Conservation (phyloP, 352 stramenopile genomes). For the Thraustotheca clavata region DNA sequence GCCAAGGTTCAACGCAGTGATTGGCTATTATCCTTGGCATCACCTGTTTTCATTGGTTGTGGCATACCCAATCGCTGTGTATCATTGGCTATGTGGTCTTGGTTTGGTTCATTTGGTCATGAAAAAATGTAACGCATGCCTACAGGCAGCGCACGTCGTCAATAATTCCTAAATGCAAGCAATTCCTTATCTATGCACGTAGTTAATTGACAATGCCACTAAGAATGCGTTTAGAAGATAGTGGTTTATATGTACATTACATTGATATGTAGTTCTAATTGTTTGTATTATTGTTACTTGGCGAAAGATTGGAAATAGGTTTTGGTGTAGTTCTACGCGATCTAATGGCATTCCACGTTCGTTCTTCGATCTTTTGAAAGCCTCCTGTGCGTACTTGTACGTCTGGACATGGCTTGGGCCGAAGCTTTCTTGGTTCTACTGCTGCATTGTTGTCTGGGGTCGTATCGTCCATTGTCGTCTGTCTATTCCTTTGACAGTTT, state of each 20-base stretch:
- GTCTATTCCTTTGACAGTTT: too few relatives aligned
- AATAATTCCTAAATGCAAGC: background rate
- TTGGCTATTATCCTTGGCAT: too few relatives aligned
- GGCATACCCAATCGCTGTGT: too few relatives aligned
- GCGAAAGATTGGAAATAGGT: too few relatives aligned
- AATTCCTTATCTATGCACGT: background rate
- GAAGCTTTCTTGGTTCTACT: background rate
- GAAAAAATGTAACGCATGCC: too few relatives aligned
- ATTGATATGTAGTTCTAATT: too few relatives aligned
- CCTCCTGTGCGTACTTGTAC: slow-evolving; percentile 55
- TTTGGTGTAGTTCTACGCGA: background rate
- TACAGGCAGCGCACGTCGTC: background rate
- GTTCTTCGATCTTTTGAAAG: slow-evolving; percentile 75
- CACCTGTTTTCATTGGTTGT: slow-evolving; percentile 9
- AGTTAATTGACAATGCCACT: background rate
- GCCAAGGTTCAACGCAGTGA: background rate
- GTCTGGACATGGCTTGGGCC: slow-evolving; percentile 37
- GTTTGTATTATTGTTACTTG: background rate
- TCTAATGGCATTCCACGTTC: slow-evolving; percentile 26
- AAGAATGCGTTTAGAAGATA: too few relatives aligned
- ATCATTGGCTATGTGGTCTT: background rate
- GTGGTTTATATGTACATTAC: too few relatives aligned
- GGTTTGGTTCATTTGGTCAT: slow-evolving; percentile 7
- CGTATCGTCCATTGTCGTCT: too few relatives aligned
- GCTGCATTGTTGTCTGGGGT: background rate